These are phyloP conservation scores for Schrenkiella parvula DNA, from an alignment of 345 rosid genomes.

Conservation along the genomic window DNA sequence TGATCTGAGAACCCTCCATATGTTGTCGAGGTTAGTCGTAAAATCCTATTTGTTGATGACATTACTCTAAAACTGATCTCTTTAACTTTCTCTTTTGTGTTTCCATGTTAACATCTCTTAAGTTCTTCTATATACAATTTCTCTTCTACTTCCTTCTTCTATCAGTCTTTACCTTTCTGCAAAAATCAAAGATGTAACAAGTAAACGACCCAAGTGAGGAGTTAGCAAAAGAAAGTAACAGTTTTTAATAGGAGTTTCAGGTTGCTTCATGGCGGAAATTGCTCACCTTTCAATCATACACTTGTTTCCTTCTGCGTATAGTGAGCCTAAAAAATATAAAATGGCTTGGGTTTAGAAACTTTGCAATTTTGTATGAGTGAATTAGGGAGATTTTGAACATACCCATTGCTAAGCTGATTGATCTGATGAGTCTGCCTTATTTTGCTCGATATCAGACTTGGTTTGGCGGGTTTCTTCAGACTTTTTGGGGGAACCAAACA, in stretches of 20 bases:
- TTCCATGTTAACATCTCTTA: slow-evolving; percentile 13
- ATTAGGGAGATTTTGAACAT: neutral
- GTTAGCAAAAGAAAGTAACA: neutral
- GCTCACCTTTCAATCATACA: slow-evolving; percentile 11
- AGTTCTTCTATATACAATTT: neutral
- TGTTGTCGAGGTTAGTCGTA: slow-evolving; percentile 2
- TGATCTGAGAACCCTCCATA: slow-evolving; percentile 2
- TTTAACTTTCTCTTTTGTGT: neutral
- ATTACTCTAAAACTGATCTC: slow-evolving; percentile 14
- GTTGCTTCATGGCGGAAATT: neutral
- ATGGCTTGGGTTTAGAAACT: neutral
- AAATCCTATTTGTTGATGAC: slow-evolving; percentile 26
- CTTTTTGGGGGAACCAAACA: slow-evolving; percentile 22
- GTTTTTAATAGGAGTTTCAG: neutral
- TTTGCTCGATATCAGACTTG: neutral
- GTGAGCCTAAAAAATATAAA: neutral
- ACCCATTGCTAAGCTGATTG: slow-evolving; percentile 17
- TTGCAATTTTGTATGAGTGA: neutral
- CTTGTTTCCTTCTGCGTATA: neutral
- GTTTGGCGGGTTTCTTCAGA: neutral
- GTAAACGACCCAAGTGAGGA: neutral
- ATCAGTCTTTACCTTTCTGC: slow-evolving; percentile 19
- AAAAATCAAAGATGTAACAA: neutral
- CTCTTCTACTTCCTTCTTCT: slow-evolving; percentile 14
- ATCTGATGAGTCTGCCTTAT: neutral